Percentiles rank a stretch among this genome's conserved stretches.
Evolutionary conservation across 2,329 filamentous ascomycete species (phyloP).

Genomic region (Cordyceps tenuipes): DNA sequence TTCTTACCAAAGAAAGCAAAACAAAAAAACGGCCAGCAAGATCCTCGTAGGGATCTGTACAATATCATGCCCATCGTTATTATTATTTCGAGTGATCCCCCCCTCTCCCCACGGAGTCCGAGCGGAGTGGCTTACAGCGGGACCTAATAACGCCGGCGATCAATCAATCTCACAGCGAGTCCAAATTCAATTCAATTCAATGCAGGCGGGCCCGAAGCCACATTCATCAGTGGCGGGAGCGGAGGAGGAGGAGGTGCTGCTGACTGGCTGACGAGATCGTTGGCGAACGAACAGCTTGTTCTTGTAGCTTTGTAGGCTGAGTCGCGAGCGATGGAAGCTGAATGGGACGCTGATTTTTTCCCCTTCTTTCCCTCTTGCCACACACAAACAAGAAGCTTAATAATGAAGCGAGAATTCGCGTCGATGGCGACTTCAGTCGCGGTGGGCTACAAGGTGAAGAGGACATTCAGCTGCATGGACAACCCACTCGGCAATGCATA

Average conservation of each 20-base stretch:
- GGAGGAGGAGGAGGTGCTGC: too few relatives aligned
- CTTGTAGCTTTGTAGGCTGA: too few relatives aligned
- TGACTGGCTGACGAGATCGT: background rate
- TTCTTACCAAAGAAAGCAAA: too few relatives aligned
- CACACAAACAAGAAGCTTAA: background rate
- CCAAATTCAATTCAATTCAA: slow-evolving; percentile 7
- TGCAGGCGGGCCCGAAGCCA: too few relatives aligned
- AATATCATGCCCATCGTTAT: background rate
- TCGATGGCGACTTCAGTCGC: background rate
- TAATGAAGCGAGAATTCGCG: background rate
- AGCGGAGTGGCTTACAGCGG: slow-evolving; percentile 7
- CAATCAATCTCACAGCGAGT: slow-evolving; percentile 7
- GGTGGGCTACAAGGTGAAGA: background rate
- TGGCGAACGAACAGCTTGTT: too few relatives aligned
- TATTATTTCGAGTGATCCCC: background rate
- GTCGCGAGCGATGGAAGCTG: too few relatives aligned
- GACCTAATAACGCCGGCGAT: slow-evolving; percentile 4
- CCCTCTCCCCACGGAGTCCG: slow-evolving; percentile 6
- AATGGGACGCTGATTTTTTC: too few relatives aligned
- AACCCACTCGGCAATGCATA: background rate
- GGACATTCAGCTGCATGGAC: too few relatives aligned
- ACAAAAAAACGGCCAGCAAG: background rate
- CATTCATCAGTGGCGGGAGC: background rate
- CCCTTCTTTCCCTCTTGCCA: too few relatives aligned
- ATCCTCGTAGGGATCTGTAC: background rate